Base-by-base conservation (phyloP, 139 green algal species). In the Closterium sp. region DNA sequence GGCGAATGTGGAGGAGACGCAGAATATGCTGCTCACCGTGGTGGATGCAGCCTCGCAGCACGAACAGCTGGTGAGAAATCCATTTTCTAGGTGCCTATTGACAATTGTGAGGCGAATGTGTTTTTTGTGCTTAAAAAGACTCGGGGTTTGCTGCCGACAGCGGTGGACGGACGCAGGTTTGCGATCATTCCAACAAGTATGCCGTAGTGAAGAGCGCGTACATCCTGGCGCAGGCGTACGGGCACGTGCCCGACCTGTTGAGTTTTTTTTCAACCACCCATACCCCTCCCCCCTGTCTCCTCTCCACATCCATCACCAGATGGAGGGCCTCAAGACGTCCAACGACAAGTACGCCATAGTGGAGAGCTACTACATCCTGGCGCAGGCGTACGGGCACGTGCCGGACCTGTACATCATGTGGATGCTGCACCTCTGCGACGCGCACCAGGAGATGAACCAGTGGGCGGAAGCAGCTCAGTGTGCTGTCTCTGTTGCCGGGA, bases 341-440 rank as follows among this genome's bases (percentile, higher is more conserved):
- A 64, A 33, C 19, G 90, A 93, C 33, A 93, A 93, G 35, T 93
- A 91, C 35, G 87, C 35, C 30, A 64, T 93, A 21, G 90, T 85
- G 76, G 91, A 94, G 85, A 94, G 91, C 55, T 94, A 90, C 88
- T 86, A 89, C 35, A 34, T 34, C 28, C 43, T 94, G 0, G 87
- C 91, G 23, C 38, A 55, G n/a, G 91, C 91, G 31, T 94, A 94
- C 35, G n/a, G 33, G 38, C 87, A 92, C 30, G 91, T 94, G 55
- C 91, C 88, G 3, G 91, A 94, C 33, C 88, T 94, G 23, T 89
- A 93, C 34, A 93, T 94, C 36, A 93, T 94, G 91, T 94, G 91
- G 91, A 90, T 94, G 34, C 87, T 94, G 34, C 88, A 94, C 87
- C 91, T 94, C 2, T 94, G 91, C 35, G 43, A 93, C 28, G 34